Conservation (phyloP, 2,329 filamentous ascomycete genomes). For the Phaeosphaeriaceae sp. region DNA sequence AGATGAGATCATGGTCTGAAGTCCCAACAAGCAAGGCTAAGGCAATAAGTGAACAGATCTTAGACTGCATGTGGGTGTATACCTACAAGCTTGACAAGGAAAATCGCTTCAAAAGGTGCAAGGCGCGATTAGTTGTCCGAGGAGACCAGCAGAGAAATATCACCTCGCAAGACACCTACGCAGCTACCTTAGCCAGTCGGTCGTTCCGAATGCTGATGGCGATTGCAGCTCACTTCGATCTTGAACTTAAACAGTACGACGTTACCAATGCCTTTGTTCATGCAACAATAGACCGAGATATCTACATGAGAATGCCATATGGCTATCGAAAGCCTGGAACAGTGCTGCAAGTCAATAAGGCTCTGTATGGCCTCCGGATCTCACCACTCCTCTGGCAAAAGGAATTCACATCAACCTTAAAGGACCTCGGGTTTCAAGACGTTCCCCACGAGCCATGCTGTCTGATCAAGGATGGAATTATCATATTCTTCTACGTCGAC, state of each 20-base stretch:
- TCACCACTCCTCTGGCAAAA: too few relatives aligned
- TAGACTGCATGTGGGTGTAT: constrained; percentile 3
- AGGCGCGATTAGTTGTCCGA: constrained; percentile 9
- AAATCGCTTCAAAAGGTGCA: constrained; percentile 6
- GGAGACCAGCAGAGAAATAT: too few relatives aligned
- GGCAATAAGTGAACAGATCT: neutral
- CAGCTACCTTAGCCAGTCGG: neutral
- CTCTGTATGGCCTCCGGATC: too few relatives aligned
- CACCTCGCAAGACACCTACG: too few relatives aligned
- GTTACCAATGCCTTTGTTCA: neutral
- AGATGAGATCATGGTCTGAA: neutral
- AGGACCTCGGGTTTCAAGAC: neutral
- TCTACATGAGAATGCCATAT: too few relatives aligned
- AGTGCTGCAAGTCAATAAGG: too few relatives aligned
- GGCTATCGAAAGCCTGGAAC: too few relatives aligned
- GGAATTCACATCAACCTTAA: too few relatives aligned
- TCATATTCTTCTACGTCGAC: neutral
- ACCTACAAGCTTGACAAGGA: constrained; percentile 3
- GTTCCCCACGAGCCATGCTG: neutral
- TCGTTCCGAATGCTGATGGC: neutral
- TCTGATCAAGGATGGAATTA: neutral
- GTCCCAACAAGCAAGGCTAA: neutral
- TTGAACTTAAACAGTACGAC: too few relatives aligned
- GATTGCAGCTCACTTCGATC: neutral
- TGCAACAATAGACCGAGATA: too few relatives aligned